Evolutionary conservation across 2,329 filamentous ascomycete genomes (phyloP).

Genomic region (Sporothrix pseudoabietina): DNA sequence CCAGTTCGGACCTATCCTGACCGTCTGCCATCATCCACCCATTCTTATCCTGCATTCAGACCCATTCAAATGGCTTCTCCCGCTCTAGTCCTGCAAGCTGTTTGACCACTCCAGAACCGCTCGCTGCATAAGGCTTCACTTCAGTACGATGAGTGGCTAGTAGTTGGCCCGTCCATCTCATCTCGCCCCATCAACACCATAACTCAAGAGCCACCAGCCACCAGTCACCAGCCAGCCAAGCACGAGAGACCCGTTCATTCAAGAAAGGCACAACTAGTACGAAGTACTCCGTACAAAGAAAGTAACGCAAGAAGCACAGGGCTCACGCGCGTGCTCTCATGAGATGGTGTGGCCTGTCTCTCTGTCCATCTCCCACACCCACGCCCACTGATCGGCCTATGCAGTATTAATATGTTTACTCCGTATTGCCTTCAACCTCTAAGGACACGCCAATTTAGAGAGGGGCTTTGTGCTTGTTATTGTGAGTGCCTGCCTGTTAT

Average conservation of each 20-base stretch:
- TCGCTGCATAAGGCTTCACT: constrained; percentile 43
- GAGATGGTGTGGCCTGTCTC: constrained; percentile 13
- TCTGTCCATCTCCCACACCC: constrained; percentile 9
- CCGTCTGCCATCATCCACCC: not conserved
- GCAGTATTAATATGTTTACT: not conserved
- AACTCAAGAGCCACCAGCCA: constrained; percentile 38
- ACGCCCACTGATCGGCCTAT: constrained; percentile 22
- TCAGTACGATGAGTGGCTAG: constrained; percentile 46
- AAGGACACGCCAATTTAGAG: not conserved
- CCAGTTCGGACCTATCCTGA: not conserved
- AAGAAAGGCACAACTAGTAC: not conserved
- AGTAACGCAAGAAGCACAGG: constrained; percentile 4
- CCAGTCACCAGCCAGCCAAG: constrained; percentile 37
- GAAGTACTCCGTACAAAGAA: not conserved
- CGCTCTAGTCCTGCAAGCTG: constrained; percentile 41
- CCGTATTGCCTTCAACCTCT: not conserved
- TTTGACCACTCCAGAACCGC: constrained; percentile 40
- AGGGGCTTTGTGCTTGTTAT: not conserved
- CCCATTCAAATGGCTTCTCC: constrained; percentile 25
- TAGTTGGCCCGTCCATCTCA: constrained; percentile 30
- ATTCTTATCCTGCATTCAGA: not conserved
- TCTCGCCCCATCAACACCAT: constrained; percentile 40
- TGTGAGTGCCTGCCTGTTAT: constrained; percentile 17
- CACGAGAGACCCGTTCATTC: not conserved
- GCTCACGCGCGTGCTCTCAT: constrained; percentile 13